These are phyloP conservation scores for Bauhinia variegata DNA, from an alignment of 306 rosid genomes.

Conservation along the genomic window DNA sequence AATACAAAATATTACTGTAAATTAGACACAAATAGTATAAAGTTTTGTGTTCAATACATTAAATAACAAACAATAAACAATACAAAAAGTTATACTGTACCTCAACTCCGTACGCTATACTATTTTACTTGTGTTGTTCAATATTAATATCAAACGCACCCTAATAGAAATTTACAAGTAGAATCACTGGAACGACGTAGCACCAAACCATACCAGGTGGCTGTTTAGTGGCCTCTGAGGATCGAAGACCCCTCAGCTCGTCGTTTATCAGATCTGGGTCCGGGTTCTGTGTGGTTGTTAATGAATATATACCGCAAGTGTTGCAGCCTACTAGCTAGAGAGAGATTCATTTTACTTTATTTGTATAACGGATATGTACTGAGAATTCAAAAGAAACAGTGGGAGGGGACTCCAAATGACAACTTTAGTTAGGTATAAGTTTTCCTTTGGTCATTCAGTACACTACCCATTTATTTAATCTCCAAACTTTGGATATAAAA, in stretches of 20 bases:
- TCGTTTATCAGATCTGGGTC: background rate
- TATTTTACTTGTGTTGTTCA: no score
- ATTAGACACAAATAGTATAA: no score
- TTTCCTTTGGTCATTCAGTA: constrained; percentile 49
- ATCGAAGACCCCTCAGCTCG: constrained; percentile 10
- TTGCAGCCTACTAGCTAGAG: constrained; percentile 23
- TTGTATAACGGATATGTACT: background rate
- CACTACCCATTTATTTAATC: constrained; percentile 48
- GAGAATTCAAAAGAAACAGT: constrained; percentile 22
- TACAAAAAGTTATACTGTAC: no score
- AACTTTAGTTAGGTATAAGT: constrained; percentile 42
- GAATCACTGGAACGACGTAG: constrained; percentile 7
- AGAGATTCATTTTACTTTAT: constrained; percentile 34
- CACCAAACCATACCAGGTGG: constrained; percentile 33
- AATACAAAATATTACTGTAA: no score
- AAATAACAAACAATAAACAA: no score
- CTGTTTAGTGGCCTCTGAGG: constrained; percentile 34
- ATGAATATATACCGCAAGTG: background rate
- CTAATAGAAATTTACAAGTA: constrained; percentile 29
- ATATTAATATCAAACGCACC: no score
- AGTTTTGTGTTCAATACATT: no score
- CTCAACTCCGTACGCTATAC: no score
- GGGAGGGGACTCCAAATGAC: constrained; percentile 40
- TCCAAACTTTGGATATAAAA: constrained; percentile 37
- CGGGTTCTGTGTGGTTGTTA: no score